These are phyloP conservation scores for Emergomyces orientalis DNA, from an alignment of 2,329 filamentous ascomycete genomes.

Conservation along the genomic window DNA sequence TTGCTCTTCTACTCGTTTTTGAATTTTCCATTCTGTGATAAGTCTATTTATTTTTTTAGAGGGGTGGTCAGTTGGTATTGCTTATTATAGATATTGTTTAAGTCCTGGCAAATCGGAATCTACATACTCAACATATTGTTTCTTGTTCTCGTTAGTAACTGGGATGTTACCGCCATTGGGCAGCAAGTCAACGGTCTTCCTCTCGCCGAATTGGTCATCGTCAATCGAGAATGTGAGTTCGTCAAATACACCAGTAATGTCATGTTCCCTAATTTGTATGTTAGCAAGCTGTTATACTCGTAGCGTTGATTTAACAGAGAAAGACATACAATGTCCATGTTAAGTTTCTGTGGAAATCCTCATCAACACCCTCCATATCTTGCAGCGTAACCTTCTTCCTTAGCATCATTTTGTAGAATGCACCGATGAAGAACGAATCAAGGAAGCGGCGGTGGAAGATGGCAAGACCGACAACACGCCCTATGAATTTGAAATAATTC, in stretches of 20 bases:
- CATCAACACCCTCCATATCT: conserved; percentile 98
- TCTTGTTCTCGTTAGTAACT: conserved; percentile 97
- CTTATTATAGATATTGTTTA: background rate
- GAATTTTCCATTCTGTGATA: conserved; percentile 98
- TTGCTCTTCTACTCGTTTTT: conserved; percentile 96
- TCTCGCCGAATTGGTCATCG: conserved; percentile 92
- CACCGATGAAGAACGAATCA: conserved; percentile 98
- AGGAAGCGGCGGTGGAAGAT: conserved; percentile 98
- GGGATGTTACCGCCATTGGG: conserved; percentile 83
- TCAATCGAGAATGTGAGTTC: conserved; percentile 96
- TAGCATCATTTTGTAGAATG: conserved; percentile 98
- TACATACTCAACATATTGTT: conserved; percentile 85
- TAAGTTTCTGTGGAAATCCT: conserved; percentile 91
- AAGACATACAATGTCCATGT: conserved; percentile 74
- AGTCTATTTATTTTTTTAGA: conserved; percentile 41
- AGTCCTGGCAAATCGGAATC: background rate
- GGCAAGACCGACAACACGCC: conserved; percentile 87
- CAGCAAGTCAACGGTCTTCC: conserved; percentile 88
- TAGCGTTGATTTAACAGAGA: background rate
- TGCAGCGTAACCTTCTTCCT: conserved; percentile 83
- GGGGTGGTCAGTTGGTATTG: background rate
- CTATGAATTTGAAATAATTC: conserved; percentile 99
- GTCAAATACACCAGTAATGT: conserved; percentile 77
- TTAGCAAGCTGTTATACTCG: conserved; percentile 16
- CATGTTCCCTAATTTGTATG: conserved; percentile 58